phyloP scores from a whole-genome alignment of 257 asterid species.

The Apocynum venetum region DNA sequence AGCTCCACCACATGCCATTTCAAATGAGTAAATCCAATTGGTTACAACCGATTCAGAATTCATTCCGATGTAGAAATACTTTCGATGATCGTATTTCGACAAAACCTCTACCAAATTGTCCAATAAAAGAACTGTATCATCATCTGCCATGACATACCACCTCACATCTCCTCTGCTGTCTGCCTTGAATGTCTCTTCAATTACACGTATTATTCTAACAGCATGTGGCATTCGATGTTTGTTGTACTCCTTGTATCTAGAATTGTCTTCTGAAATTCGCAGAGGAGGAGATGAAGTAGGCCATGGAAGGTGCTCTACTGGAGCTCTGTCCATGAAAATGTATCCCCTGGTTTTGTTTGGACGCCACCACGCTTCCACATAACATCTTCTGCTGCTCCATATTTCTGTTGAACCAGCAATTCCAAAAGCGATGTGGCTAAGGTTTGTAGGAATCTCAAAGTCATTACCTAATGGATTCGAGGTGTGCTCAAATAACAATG shows the following conservation, averaged over 20 bases:
- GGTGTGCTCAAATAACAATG: slow-evolving; percentile 8
- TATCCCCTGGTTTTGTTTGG: slow-evolving; percentile 30
- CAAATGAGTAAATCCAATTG: slow-evolving; percentile 37
- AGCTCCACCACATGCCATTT: slow-evolving; percentile 52
- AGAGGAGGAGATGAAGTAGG: slow-evolving; percentile 23
- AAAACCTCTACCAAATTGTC: slow-evolving; percentile 40
- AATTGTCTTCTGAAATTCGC: slow-evolving; percentile 21
- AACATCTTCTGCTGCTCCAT: slow-evolving; percentile 23
- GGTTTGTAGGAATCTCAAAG: slow-evolving; percentile 19
- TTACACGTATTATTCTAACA: slow-evolving; percentile 19
- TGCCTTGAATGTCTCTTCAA: slow-evolving; percentile 22
- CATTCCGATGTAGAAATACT: slow-evolving; percentile 48
- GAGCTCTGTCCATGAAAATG: slow-evolving; percentile 23
- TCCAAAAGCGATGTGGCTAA: slow-evolving; percentile 30
- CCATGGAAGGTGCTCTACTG: slow-evolving; percentile 30
- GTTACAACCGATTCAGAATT: slow-evolving; percentile 38
- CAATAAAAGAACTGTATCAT: slow-evolving; percentile 41
- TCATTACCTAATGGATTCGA: background rate
- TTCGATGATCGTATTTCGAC: slow-evolving; percentile 39
- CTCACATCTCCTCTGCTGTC: slow-evolving; percentile 12
- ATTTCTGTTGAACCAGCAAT: slow-evolving; percentile 27
- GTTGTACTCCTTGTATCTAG: slow-evolving; percentile 14
- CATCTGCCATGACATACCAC: slow-evolving; percentile 52
- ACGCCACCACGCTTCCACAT: slow-evolving; percentile 33
- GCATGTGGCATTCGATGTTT: slow-evolving; percentile 15